Conservation (phyloP, 768 basidiomycete species). For the Auricularia sp. region DNA sequence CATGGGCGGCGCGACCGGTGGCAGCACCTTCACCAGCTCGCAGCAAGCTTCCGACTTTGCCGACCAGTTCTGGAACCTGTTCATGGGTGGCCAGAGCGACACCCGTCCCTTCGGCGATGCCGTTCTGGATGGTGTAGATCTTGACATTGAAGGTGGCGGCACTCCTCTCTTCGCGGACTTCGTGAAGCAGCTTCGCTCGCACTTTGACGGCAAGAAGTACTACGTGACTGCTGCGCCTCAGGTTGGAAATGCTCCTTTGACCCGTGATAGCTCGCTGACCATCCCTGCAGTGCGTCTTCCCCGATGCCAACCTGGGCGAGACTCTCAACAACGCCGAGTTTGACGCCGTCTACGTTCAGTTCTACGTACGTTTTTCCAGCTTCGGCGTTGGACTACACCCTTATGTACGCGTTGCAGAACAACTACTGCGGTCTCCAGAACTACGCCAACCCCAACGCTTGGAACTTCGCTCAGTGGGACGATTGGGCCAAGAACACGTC, state of each 20-base stretch:
- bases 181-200: conserved; percentile 44
- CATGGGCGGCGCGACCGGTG: conserved; percentile 51
- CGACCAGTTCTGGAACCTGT: conserved; percentile 61
- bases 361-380: no score
- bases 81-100: conserved; percentile 50
- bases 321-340: conserved; percentile 53
- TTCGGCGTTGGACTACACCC: background rate
- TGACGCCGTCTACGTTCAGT: conserved; percentile 66
- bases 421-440: conserved; percentile 45
- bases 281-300: conserved; percentile 46
- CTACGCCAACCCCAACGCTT: background rate
- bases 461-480: conserved; percentile 4
- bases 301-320: conserved; percentile 49
- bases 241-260: background rate
- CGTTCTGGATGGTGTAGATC: conserved; percentile 33
- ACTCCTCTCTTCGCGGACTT: conserved; percentile 42
- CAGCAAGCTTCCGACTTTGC: conserved; percentile 49
- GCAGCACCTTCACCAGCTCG: conserved; percentile 49
- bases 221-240: conserved; percentile 46
- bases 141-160: conserved; percentile 65
- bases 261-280: background rate
- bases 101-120: conserved; percentile 65
- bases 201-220: conserved; percentile 35
- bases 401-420: conserved; percentile 25
- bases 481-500: conserved; percentile 9